Evolutionary conservation across 1,284 basidiomycete species (phyloP).

Genomic region (Microbotryum lychnidis-dioicae): DNA sequence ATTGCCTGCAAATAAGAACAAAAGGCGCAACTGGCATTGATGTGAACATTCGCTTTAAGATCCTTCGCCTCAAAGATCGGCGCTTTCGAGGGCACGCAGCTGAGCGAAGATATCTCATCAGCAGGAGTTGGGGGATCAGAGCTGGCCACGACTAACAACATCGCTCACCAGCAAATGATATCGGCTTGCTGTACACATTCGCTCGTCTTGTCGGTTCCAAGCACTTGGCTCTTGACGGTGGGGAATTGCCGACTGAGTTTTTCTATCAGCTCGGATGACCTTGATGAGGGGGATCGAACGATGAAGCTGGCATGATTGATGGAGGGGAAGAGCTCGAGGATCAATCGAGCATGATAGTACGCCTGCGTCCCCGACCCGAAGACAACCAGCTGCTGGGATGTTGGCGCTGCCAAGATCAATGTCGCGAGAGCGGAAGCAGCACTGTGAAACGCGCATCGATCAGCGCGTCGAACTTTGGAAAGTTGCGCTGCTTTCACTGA

Average conservation of each 20-base stretch:
- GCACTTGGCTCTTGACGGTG: neutral
- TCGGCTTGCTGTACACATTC: slow-evolving; percentile 16
- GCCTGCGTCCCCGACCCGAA: slow-evolving; percentile 33
- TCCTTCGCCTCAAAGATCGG: slow-evolving; percentile 18
- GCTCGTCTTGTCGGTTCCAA: neutral
- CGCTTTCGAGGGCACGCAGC: slow-evolving; percentile 30
- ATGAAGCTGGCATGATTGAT: slow-evolving; percentile 10
- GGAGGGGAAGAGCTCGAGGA: slow-evolving; percentile 24
- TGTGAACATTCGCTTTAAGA: slow-evolving; percentile 22
- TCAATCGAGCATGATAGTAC: slow-evolving; percentile 28
- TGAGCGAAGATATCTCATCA: neutral
- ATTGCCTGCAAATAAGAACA: too few relatives aligned
- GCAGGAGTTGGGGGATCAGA: neutral
- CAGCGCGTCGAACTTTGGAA: neutral
- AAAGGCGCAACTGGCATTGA: slow-evolving; percentile 23
- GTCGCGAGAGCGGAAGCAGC: slow-evolving; percentile 25
- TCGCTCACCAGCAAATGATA: slow-evolving; percentile 29
- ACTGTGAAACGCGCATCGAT: neutral
- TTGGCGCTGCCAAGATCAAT: slow-evolving; percentile 10
- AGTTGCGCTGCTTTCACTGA: neutral
- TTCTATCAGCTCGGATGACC: neutral
- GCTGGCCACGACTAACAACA: too few relatives aligned
- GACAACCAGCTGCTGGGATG: slow-evolving; percentile 11
- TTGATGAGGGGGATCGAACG: slow-evolving; percentile 1
- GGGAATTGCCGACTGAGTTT: neutral